Base-by-base conservation (phyloP, 257 asterid genomes). In the Solanum pimpinellifolium region DNA sequence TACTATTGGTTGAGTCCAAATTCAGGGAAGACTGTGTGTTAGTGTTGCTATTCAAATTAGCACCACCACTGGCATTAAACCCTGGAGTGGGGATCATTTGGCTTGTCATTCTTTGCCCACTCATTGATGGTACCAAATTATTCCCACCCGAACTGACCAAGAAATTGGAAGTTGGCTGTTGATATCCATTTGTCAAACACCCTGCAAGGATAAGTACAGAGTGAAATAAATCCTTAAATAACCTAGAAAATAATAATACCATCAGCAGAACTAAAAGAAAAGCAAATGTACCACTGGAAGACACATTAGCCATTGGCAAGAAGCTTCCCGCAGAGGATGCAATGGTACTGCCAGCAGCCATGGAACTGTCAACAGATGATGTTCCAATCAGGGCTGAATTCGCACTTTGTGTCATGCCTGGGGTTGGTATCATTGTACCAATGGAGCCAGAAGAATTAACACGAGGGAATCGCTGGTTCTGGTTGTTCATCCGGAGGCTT, bases 71-170 rank as follows among this genome's bases (percentile, higher is more conserved):
- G 85, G 85, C 91, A 90, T 87, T 93, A 80, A 94, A 91, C 86
- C 99, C 99, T 88, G 99, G 98, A 78, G 99, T 95, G 14, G 99
- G 98, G 82, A 97, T 97, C 99, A 96, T 97, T 91, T 96, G 99
- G 90, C 97, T 93, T 18, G 95, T 83, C 95, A 92, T 91, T 88
- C 98, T 95, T 87, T 93, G 97, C 73, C 85, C 92, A 86, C 93
- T 94, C 91, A 93, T 86, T 87, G 98, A 92, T 87, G 94, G 21
- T 74, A 88, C 89, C 90, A 90, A 86, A 94, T 89, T 94, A 88
- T 86, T 93, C 88, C 98, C 95, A 44, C 93, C 94, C 86, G 95
- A 90, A 85, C 90, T 92, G 60, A 86, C 90, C 66, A 94, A 66
- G 88, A 93, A 94, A 88, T 93, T 91, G 82, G 96, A 88, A 27